phyloP scores from a whole-genome alignment of 2,329 filamentous ascomycete genomes.

The Botrytis elliptica region DNA sequence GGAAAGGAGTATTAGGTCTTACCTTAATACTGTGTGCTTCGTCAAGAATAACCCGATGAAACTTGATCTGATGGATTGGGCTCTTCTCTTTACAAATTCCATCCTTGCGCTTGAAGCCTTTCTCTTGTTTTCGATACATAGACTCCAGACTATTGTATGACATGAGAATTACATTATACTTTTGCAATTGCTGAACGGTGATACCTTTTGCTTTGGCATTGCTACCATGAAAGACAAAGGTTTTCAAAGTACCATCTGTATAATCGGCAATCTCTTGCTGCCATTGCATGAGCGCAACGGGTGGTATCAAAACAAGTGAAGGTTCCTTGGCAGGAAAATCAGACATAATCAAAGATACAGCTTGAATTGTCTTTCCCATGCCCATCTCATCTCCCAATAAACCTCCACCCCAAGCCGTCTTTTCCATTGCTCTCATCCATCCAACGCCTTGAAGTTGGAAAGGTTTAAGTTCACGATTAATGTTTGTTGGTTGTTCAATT shows the following conservation, averaged over 20 bases:
- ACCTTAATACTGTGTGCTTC: slow-evolving; percentile 94
- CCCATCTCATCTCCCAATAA: slow-evolving; percentile 98
- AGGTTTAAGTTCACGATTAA: slow-evolving; percentile 81
- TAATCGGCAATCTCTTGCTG: slow-evolving; percentile 75
- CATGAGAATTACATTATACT: slow-evolving; percentile 93
- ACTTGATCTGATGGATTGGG: slow-evolving; percentile 79
- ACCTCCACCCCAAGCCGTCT: slow-evolving; percentile 81
- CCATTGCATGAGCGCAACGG: slow-evolving; percentile 96
- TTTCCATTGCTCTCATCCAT: slow-evolving; percentile 93
- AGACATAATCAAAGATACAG: slow-evolving; percentile 96
- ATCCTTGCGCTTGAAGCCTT: slow-evolving; percentile 79
- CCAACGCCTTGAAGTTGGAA: slow-evolving; percentile 92
- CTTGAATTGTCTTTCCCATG: slow-evolving; percentile 97
- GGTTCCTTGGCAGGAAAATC: slow-evolving; percentile 84
- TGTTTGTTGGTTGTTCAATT: slow-evolving; percentile 71
- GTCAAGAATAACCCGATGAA: slow-evolving; percentile 89
- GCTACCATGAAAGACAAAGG: slow-evolving; percentile 85
- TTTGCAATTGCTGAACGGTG: slow-evolving; percentile 69
- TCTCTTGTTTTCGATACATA: slow-evolving; percentile 86
- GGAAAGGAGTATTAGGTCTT: slow-evolving; percentile 23
- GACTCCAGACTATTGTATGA: slow-evolving; percentile 93
- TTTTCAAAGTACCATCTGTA: slow-evolving; percentile 85
- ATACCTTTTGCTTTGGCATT: slow-evolving; percentile 80
- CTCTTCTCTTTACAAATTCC: slow-evolving; percentile 78
- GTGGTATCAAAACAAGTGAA: slow-evolving; percentile 84